Base-by-base conservation (phyloP, 257 asterid genomes). In the Catharanthus roseus region DNA sequence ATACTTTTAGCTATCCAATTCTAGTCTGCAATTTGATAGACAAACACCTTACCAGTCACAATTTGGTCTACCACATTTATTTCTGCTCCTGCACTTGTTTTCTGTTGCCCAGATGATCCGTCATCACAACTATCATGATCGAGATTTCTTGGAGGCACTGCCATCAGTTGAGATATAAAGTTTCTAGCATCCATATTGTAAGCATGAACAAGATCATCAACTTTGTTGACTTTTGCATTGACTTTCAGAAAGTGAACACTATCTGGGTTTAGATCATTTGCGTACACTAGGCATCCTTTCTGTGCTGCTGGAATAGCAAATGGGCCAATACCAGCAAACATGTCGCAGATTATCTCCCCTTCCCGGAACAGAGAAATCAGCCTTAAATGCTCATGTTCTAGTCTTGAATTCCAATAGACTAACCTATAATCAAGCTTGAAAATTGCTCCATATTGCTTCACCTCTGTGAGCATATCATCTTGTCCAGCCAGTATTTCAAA, bases 271-370 rank as follows among this genome's bases (percentile, higher is more conserved):
- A 93, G 77, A 82, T 93, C 99, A 66, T 93, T 93, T 51, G 99
- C 99, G 72, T 81, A 89, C 33, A 93, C 99, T 26, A 75, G 75
- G 79, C 99, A 93, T 69, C 97, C 99, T 78, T 87, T 93, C 73
- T 88, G 97, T 61, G 97, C 95, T 21, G 99, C 99, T 54, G 99
- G 97, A 82, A 93, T 88, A 73, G 86, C 92, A 74, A 93, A 93
- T 38, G 98, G 98, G 73, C 98, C 98, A 75, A 90, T 86, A 68
- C 96, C 98, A 11, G 98, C 82, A 90, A 93, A 93, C 97, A 93
- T 90, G 74, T 93, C 98, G 67, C 96, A 93, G 61, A 93, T 72
- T 47, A 81, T 75, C 77, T 93, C 92, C 71, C 96, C 96, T 4
- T 86, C 71, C 82, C 66, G 82, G 84, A 93, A 93, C 76, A 83